Evolutionary conservation across 202 grass and related monocot species (phyloP), one percentile per base, ranked within the genome.

Genomic region (Schoenoplectus triqueter): DNA sequence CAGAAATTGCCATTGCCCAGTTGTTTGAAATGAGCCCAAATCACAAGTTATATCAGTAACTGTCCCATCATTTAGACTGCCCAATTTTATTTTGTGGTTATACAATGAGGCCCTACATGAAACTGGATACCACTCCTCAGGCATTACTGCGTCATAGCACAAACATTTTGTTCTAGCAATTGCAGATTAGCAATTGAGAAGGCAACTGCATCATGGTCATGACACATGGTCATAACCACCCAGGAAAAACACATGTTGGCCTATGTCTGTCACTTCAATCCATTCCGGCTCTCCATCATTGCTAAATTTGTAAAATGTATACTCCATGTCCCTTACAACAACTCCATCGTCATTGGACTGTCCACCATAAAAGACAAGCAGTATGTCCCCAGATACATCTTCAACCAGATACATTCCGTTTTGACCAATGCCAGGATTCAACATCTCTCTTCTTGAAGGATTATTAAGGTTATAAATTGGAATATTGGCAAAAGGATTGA

Each of bases 211-310:
- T 31, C 31, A 31, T 31, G 31, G 31, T 31, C 77, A 10, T n/a
- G n/a, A n/a, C n/a, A n/a, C n/a, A n/a, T 64, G 7, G 7, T 15
- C 3, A 80, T 80, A 1, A 44, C 22, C 4, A 39, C 0, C 82
- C 75, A 81, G 9, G 10, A 73, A 17, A 75, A 78, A 14, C 48
- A 88, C 77, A 14, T 82, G 66, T 63, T 85, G 75, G 7, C 68
- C 68, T 9, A 64, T 69, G 0, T 78, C 42, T 55, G 5, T 66
- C 5, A 79, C 76, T 72, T 85, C 59, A 64, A 50, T 69, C 82
- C 68, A 88, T 55, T 82, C 7, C 42, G 54, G 31, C 41, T 61
- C 56, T 46, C 40, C 76, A 45, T 78, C 18, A 2, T 84, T 60
- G 56, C 81, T 21, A 10, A 65, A 80, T 46, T 41, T 83, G 39